Evolutionary conservation across 306 rosid species (phyloP), one percentile per base, ranked within the genome.

Genomic region (Elaeagnus macrophylla): DNA sequence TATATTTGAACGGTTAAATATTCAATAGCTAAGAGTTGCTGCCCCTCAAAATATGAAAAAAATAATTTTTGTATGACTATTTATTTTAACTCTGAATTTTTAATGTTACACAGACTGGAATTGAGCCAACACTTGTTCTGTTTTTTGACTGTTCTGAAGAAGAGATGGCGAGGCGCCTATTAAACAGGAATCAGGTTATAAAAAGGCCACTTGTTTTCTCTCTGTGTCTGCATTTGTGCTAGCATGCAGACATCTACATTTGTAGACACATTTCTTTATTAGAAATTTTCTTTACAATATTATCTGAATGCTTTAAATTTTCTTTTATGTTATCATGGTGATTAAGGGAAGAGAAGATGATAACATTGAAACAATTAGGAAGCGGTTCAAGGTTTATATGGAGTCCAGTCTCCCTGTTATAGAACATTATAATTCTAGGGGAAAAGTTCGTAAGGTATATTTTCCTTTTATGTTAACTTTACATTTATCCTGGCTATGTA

Each of bases 311-410:
- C 54, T 14, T 35, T 65, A 40, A 15, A 12, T 12, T 44, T 41
- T 20, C 7, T 18, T 54, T 47, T 63, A 53, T 9, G 12, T 49
- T 62, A 66, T 60, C 20, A 59, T 41, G 45, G 48, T 74, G 56
- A 46, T 83, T 35, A 7, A 59, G 87, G 96, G 99, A 63, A 82
- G 96, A 74, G 96, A 72, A 59, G 99, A 93, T 67, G 99, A 93
- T 76, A 93, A 93, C 60, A 76, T 81, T 61, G 99, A 93, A 75
- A 93, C 96, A 60, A 87, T 93, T 64, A 84, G 93, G 84, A 93
- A 93, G 75, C 74, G 99, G 46, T 93, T 93, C 64, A 80, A 67
- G 69, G 96, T 93, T 81, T 93, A 87, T 75, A 58, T 80, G 67
- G 95, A 93, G 20, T 93, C 89, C 51, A 93, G 95, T 64, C 86